These are phyloP conservation scores for Cerrena zonata DNA, from an alignment of 1,284 basidiomycete species.

Conservation along the genomic window DNA sequence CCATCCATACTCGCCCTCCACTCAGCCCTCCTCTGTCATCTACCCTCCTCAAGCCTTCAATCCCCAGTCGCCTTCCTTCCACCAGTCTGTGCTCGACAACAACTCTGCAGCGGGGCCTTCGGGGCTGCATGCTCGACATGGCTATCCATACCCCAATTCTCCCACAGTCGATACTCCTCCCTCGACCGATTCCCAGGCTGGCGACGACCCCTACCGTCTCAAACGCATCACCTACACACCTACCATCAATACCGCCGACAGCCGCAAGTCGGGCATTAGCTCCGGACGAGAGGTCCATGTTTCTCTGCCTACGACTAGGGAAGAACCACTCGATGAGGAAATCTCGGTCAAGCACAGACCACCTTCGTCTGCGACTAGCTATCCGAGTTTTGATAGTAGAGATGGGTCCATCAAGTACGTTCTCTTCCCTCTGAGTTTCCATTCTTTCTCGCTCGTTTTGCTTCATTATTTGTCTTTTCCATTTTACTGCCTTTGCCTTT, in stretches of 20 bases:
- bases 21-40: slow-evolving; percentile 10
- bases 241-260: slow-evolving; percentile 17
- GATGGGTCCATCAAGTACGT: slow-evolving; percentile 59
- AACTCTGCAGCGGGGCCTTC: slow-evolving; percentile 33
- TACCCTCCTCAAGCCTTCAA: slow-evolving; percentile 38
- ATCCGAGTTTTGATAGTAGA: slow-evolving; percentile 27
- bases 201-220: slow-evolving; percentile 45
- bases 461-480: not conserved
- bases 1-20: slow-evolving; percentile 18
- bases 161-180: slow-evolving; percentile 44
- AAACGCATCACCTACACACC: slow-evolving; percentile 30
- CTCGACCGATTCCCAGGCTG: slow-evolving; percentile 39
- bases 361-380: slow-evolving; percentile 31
- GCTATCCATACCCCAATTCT: slow-evolving; percentile 27
- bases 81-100: slow-evolving; percentile 11
- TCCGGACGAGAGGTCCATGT: slow-evolving; percentile 43
- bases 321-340: slow-evolving; percentile 16
- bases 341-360: slow-evolving; percentile 15
- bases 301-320: slow-evolving; percentile 30
- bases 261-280: slow-evolving; percentile 26
- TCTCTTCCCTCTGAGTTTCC: not conserved
- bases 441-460: not conserved
- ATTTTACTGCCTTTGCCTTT: not conserved
- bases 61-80: slow-evolving; percentile 25
- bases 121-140: slow-evolving; percentile 28